Evolutionary conservation across 2,329 filamentous ascomycete species (phyloP).

Genomic region (Alternaria arbusti): DNA sequence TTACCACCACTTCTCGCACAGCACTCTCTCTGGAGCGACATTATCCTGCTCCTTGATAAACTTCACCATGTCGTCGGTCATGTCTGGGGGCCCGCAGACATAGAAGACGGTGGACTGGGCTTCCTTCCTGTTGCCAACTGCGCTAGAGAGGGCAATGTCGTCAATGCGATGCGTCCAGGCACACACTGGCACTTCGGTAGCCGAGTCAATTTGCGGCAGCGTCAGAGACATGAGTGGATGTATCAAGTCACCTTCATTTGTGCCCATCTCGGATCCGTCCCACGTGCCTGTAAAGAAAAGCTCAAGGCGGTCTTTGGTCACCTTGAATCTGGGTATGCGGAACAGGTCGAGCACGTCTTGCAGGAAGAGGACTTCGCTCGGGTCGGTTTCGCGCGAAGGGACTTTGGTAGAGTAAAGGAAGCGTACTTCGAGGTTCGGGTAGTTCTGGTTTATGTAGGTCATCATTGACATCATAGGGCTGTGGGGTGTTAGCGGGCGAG

Average conservation of each 20-base stretch:
- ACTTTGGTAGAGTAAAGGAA: conserved; percentile 69
- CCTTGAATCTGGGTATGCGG: conserved; percentile 32
- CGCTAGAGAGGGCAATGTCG: conserved; percentile 48
- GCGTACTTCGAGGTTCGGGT: conserved; percentile 54
- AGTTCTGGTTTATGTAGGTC: conserved; percentile 61
- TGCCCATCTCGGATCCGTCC: conserved; percentile 35
- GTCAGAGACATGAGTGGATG: conserved; percentile 43
- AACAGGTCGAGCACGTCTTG: conserved; percentile 43
- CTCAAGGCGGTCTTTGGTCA: conserved; percentile 39
- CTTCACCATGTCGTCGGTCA: conserved; percentile 56
- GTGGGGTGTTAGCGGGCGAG: conserved; percentile 16
- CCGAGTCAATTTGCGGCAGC: conserved; percentile 35
- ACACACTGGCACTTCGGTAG: conserved; percentile 38
- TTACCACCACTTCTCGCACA: conserved; percentile 62
- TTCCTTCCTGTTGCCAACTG: conserved; percentile 46
- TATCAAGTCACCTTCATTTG: conserved; percentile 34
- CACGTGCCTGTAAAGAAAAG: conserved; percentile 47
- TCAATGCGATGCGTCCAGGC: conserved; percentile 44
- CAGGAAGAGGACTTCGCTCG: conserved; percentile 45
- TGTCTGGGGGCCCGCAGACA: conserved; percentile 56
- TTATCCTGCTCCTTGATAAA: conserved; percentile 48
- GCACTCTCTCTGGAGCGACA: conserved; percentile 48
- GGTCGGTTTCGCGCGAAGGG: conserved; percentile 36
- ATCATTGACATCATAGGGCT: conserved; percentile 78
- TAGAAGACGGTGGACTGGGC: conserved; percentile 52